Evolutionary conservation across 345 rosid genomes (phyloP).

Genomic region (Geranium rotundifolium): DNA sequence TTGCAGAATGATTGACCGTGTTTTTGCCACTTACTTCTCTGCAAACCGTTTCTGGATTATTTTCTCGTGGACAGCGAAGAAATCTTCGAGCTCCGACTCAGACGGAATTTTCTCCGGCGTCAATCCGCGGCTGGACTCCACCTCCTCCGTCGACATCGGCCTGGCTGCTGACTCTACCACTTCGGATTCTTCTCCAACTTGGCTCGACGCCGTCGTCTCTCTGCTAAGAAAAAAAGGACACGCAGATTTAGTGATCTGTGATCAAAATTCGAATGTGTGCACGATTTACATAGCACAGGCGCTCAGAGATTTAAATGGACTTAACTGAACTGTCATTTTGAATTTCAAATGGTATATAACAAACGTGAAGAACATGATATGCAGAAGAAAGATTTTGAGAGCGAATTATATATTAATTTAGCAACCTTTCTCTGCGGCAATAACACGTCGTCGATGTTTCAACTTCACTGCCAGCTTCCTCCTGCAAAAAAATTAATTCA

Average conservation of each 20-base stretch:
- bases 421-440: slow-evolving; percentile 30
- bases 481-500: slow-evolving; percentile 24
- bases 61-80: slow-evolving; percentile 52
- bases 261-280: too few species aligned
- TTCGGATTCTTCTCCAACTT: slow-evolving; percentile 19
- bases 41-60: slow-evolving; percentile 24
- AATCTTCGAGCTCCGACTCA: slow-evolving; percentile 49
- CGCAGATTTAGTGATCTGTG: not conserved
- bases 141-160: slow-evolving; percentile 17
- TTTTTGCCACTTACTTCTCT: slow-evolving; percentile 39
- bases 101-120: slow-evolving; percentile 34
- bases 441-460: slow-evolving; percentile 46
- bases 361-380: not conserved
- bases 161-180: slow-evolving; percentile 24
- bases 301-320: not conserved
- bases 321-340: not conserved
- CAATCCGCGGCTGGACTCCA: slow-evolving; percentile 25
- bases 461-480: slow-evolving; percentile 34
- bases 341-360: not conserved
- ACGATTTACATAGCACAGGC: not conserved
- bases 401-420: not conserved
- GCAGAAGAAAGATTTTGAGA: too few species aligned
- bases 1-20: too few species aligned
- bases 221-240: slow-evolving; percentile 12
- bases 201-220: slow-evolving; percentile 32